Evolutionary conservation across 345 rosid genomes (phyloP).

Genomic region (Populus euphratica): DNA sequence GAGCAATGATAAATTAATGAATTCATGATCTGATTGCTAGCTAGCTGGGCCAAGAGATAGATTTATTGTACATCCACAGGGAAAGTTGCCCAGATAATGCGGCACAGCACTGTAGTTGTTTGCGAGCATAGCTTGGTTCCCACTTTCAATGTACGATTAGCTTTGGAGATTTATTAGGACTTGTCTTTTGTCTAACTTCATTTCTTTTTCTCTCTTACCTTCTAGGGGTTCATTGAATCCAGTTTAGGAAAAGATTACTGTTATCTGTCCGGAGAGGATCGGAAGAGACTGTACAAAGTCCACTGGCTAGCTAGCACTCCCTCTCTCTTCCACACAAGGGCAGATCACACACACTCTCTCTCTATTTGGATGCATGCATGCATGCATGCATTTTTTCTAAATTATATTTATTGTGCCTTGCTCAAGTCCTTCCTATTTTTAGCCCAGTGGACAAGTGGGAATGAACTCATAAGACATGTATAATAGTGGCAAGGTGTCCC

Average conservation of each 20-base stretch:
- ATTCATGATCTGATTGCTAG: not conserved
- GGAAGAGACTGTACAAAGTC: not conserved
- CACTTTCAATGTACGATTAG: not conserved
- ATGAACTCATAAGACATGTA: not conserved
- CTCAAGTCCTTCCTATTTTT: not conserved
- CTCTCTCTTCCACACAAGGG: not conserved
- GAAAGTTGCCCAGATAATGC: not conserved
- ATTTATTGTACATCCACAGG: not conserved
- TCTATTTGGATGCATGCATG: not conserved
- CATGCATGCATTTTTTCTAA: not conserved
- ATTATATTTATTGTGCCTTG: not conserved
- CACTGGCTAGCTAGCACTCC: not conserved
- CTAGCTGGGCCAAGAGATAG: not conserved
- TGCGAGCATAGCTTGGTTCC: not conserved
- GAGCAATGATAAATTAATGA: not conserved
- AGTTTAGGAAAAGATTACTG: not conserved
- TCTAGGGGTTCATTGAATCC: not conserved
- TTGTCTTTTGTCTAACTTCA: not conserved
- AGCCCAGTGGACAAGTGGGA: not conserved
- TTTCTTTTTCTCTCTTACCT: not conserved
- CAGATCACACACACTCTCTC: not conserved
- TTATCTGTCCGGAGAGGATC: not conserved
- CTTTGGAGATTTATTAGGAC: not conserved
- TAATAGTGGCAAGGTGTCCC: not conserved
- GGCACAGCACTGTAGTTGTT: not conserved